Evolutionary conservation across 2,329 filamentous ascomycete species (phyloP), one percentile per base, ranked within the genome.

Genomic region (Lachnellula subtilissima): DNA sequence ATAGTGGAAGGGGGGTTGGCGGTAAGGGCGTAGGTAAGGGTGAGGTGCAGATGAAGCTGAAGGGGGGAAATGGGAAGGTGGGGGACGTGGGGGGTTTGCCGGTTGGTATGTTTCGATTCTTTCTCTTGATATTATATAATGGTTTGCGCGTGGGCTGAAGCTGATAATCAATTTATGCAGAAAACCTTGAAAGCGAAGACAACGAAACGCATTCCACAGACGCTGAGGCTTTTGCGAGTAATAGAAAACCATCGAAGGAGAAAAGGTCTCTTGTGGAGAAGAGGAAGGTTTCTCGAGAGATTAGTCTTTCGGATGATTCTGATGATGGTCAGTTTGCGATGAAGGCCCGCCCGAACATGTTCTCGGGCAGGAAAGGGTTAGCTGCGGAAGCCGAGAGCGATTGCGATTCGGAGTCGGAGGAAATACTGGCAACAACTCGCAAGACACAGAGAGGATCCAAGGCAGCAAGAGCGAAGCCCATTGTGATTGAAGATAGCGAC

Each of bases 401-500:
- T 23, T 23, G 22, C 15, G 22, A 19, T 23, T 23, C n/a, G 3
- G 42, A 45, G 7, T 45, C 42, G 22, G 42, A 45, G 19, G 42
- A 45, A 5, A 22, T 45, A 19, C 22, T 45, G 2, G 5, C 25
- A 5, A 12, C 15, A n/a, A 11, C 23, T 19, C 14, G 25, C 28
- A 49, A 35, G 25, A 14, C 47, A 19, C 12, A 35, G 14, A 36
- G n/a, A 39, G 6, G n/a, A 17, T n/a, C 9, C 15, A 22, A 7
- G 36, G 2, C 14, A 7, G 7, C 48, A 11, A 25, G 32, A 32
- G 12, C 17, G 19, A 36, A 28, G 6, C 8, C 48, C 6, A 39
- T 55, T 35, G 11, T 55, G 14, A 19, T 52, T 12, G 35, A 51
- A n/a, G 50, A 59, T 32, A 52, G 57, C 17, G 53, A 59, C n/a